Conservation (phyloP, 192 early-diverging fungal genomes). For the Linnemannia exigua region DNA sequence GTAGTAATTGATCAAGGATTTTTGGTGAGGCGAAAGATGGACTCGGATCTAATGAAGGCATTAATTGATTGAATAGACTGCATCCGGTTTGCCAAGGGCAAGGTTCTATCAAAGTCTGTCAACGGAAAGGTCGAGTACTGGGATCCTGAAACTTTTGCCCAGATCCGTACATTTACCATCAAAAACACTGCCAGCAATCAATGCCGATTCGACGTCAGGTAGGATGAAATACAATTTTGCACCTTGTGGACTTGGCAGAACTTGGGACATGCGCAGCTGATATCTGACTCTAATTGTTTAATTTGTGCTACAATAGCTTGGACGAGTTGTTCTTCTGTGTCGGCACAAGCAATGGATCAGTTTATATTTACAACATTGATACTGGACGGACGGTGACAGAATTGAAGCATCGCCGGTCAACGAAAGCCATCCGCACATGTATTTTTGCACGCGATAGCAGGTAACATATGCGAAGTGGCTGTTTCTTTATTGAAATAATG, state of each 20-base stretch:
- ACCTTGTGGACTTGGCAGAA: background rate
- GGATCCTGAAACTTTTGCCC: slow-evolving; percentile 67
- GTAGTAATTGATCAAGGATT: background rate
- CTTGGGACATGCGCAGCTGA: too few relatives aligned
- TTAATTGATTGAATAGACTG: slow-evolving; percentile 67
- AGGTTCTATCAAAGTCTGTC: slow-evolving; percentile 78
- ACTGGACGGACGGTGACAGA: slow-evolving; percentile 74
- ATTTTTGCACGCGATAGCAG: slow-evolving; percentile 82
- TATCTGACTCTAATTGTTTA: background rate
- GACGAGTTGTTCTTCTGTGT: slow-evolving; percentile 82
- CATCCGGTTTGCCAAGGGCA: slow-evolving; percentile 77
- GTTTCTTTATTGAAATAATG: too few relatives aligned
- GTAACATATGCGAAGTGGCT: too few relatives aligned
- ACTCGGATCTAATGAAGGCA: background rate
- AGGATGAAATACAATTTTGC: background rate
- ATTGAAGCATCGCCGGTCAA: slow-evolving; percentile 82
- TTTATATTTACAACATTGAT: slow-evolving; percentile 79
- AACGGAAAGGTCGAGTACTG: slow-evolving; percentile 85
- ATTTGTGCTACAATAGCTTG: slow-evolving; percentile 67
- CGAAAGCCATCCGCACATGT: slow-evolving; percentile 84
- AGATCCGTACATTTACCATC: slow-evolving; percentile 61
- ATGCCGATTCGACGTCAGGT: slow-evolving; percentile 63
- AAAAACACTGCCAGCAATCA: slow-evolving; percentile 57
- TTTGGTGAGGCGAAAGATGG: background rate
- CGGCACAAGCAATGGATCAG: slow-evolving; percentile 79